Evolutionary conservation across 140 eudicot genomes (phyloP), one percentile per base, ranked within the genome.

Genomic region (Artemisia princeps): DNA sequence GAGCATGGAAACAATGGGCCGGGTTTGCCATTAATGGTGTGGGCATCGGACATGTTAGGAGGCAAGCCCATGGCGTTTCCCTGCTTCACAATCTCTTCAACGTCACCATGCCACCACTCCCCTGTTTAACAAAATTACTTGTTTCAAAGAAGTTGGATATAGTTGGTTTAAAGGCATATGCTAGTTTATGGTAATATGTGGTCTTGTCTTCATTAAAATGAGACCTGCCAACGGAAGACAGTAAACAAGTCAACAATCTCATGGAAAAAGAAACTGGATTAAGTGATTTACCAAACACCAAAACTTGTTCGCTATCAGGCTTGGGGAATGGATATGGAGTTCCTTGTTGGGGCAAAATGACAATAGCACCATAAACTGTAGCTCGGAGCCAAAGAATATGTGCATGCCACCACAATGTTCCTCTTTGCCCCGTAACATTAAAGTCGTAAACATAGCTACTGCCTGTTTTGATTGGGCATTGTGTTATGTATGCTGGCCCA

Each of bases 101-200:
- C 89, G 66, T 89, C 96, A 42, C 74, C 78, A 72, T 89, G 78
- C 96, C 96, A 86, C 92, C 96, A 89, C 74, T 89, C 95, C 30
- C 96, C 95, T 84, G 75, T 49, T 68, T 62, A 9, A 30, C 23
- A 54, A n/a, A 4, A 15, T 40, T n/a, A 60, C 5, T 62, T 15
- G 23, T 5, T 26, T 13, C 26, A 16, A 53, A 14, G 0, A 53
- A 16, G 42, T 33, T 33, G 42, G 42, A 33, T 33, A 33, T 33
- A 3, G 37, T 30, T 26, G 30, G 30, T 26, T 26, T 26, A 26
- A 26, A 26, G 30, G 30, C 30, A 3, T 26, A 26, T 26, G 4
- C 30, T 26, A 26, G 4, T 26, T 26, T 26, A 26, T 26, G 30
- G 30, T 26, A 26, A 26, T 26, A 26, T 26, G 4, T 26, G 30